Conservation (phyloP, 768 basidiomycete species). For the Scleroderma bovista region DNA sequence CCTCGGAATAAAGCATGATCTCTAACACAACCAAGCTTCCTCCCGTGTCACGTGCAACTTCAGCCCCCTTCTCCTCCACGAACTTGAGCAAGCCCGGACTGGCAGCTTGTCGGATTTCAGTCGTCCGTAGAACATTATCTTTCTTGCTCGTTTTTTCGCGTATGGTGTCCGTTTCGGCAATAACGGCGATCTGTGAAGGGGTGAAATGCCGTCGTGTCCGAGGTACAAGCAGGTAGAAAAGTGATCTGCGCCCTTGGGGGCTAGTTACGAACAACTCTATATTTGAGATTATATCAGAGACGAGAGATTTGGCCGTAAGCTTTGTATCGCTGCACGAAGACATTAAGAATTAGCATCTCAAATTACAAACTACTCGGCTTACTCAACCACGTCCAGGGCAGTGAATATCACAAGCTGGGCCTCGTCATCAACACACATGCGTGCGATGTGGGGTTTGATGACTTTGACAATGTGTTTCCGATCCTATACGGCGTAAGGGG, state of each 20-base stretch:
- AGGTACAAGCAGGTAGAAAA: conserved; percentile 80
- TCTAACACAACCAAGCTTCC: conserved; percentile 77
- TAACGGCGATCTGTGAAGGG: conserved; percentile 63
- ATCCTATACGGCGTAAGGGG: conserved; percentile 44
- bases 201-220: conserved; percentile 85
- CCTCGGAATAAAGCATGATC: conserved; percentile 79
- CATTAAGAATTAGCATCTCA: background rate
- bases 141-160: conserved; percentile 84
- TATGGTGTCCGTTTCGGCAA: conserved; percentile 69
- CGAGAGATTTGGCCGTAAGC: conserved; percentile 72
- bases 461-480: conserved; percentile 88
- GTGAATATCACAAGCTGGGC: conserved; percentile 89
- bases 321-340: conserved; percentile 72
- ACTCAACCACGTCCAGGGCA: conserved; percentile 88
- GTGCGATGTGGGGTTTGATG: conserved; percentile 83
- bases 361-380: conserved; percentile 18
- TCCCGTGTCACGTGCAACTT: conserved; percentile 66
- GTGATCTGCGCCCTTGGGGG: conserved; percentile 73
- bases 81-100: conserved; percentile 72
- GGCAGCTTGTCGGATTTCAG: conserved; percentile 68
- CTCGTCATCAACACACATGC: conserved; percentile 85
- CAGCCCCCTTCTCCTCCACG: conserved; percentile 56
- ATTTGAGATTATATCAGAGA: conserved; percentile 59
- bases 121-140: conserved; percentile 50
- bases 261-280: conserved; percentile 53